Percentiles rank a stretch among this genome's conserved stretches.
Conservation (phyloP, 202 grass and related monocot species). For the Saccharum hybrid region DNA sequence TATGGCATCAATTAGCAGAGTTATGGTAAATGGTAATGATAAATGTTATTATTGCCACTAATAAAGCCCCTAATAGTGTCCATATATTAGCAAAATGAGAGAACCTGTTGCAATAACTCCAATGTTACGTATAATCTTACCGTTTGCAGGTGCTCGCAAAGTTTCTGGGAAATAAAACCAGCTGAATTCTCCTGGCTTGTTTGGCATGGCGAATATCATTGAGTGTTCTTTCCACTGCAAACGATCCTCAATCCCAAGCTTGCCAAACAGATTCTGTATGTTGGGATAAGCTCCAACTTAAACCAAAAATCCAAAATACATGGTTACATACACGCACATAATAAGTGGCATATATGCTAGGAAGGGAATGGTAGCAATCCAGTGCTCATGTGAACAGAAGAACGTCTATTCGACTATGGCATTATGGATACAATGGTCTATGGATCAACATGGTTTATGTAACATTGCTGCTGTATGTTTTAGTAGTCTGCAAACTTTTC, state of each 20-base stretch:
- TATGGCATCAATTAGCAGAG: neutral
- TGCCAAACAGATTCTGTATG: slow-evolving; percentile 89
- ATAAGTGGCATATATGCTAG: slow-evolving; percentile 36
- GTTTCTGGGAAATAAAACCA: slow-evolving; percentile 91
- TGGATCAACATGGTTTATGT: neutral
- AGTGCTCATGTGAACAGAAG: slow-evolving; percentile 5
- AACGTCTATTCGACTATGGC: slow-evolving; percentile 12
- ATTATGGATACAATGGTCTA: slow-evolving; percentile 19
- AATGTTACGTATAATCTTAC: slow-evolving; percentile 46
- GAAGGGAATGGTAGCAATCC: slow-evolving; percentile 34
- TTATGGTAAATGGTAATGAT: slow-evolving; percentile 17
- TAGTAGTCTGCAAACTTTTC: slow-evolving; percentile 4
- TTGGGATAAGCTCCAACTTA: slow-evolving; percentile 99
- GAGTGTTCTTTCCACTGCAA: slow-evolving; percentile 99
- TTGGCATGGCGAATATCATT: slow-evolving; percentile 98
- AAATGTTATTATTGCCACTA: slow-evolving; percentile 13
- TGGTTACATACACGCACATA: slow-evolving; percentile 47
- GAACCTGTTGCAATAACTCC: slow-evolving; percentile 17
- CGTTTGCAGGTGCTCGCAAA: slow-evolving; percentile 85
- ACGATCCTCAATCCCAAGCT: slow-evolving; percentile 94
- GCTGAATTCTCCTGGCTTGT: slow-evolving; percentile 88
- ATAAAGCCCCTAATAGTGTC: slow-evolving; percentile 19
- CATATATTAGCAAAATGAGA: slow-evolving; percentile 20
- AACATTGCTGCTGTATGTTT: neutral
- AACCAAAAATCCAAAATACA: slow-evolving; percentile 51